Evolutionary conservation across 768 basidiomycete species (phyloP), one percentile per base, ranked within the genome.

Genomic region (Leccinum incarnatum): DNA sequence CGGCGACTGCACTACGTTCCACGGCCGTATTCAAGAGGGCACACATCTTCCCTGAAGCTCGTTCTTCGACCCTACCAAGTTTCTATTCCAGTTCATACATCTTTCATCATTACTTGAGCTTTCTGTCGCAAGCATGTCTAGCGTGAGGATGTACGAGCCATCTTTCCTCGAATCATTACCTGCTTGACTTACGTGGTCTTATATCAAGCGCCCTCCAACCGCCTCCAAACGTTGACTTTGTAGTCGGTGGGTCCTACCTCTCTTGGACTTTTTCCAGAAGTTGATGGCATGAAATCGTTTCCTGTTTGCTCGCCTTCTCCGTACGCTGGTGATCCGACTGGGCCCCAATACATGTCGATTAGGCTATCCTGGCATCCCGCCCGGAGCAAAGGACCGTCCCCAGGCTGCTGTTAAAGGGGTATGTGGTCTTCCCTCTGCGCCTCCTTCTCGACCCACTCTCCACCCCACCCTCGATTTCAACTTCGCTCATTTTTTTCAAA

Each of bases 281-380:
- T 15, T 67, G 45, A 57, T 50, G 25, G 19, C 17, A 42, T 46
- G 45, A 23, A 46, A 21, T 23, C 21, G 11, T 46, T 10, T 10
- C 36, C 50, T 55, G 34, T 32, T 46, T 51, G 11, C 50, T 49
- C 51, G 27, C 34, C 27, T 52, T 25, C 40, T 6, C 32, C 10
- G 55, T 40, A 27, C 25, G 49, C 47, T 17, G 47, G 40, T 56
- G 55, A 68, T 60, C 50, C 64, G 60, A 50, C 17, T 49, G 51
- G 53, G n/a, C n/a, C 12, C 5, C 53, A n/a, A 42, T 49, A 32
- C 29, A 48, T 30, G 65, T 12, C 62, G 58, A 48, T 77, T 59
- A 83, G 93, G 93, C 36, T 94, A 89, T 70, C 93, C 93, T 59
- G 93, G 93, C 32, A 93, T 95, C 42, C 91, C 93, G 5, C 88